A percentile compares a stretch with the other conserved stretches of the same genome.
phyloP scores from a whole-genome alignment of 441 rosid species.

The Brassica balearica region DNA sequence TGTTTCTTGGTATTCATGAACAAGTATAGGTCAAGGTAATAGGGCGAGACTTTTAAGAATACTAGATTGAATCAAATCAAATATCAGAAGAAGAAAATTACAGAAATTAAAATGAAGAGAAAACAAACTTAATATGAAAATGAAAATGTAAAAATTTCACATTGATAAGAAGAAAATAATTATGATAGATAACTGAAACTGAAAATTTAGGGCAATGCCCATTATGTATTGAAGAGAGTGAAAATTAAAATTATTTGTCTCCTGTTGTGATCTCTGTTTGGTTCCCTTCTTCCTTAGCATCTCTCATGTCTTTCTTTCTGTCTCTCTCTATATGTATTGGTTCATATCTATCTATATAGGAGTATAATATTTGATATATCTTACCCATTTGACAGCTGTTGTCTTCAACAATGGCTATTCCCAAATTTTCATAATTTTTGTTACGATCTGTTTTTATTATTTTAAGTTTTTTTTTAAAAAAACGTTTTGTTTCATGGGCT shows the following conservation, averaged over 20 bases:
- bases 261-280: slow-evolving; percentile 64
- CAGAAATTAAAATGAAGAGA: slow-evolving; percentile 15
- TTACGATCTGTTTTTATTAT: slow-evolving; percentile 28
- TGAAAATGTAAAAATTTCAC: neutral
- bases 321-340: slow-evolving; percentile 23
- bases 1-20: slow-evolving; percentile 63
- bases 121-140: neutral
- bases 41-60: slow-evolving; percentile 41
- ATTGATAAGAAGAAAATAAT: neutral
- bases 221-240: slow-evolving; percentile 38
- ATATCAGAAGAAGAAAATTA: slow-evolving; percentile 14
- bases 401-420: slow-evolving; percentile 42
- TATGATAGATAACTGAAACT: slow-evolving; percentile 12
- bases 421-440: slow-evolving; percentile 33
- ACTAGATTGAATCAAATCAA: slow-evolving; percentile 45
- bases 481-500: slow-evolving; percentile 35
- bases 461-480: neutral
- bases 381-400: slow-evolving; percentile 38
- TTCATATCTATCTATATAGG: neutral
- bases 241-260: slow-evolving; percentile 63
- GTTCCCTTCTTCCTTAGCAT: slow-evolving; percentile 73
- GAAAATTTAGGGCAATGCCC: slow-evolving; percentile 4
- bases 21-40: slow-evolving; percentile 43
- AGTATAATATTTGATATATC: slow-evolving; percentile 11
- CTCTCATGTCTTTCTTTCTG: slow-evolving; percentile 16